Evolutionary conservation across 1,139 yeast genomes (phyloP), one percentile per base, ranked within the genome.

Genomic region (Yamadazyma taylorii): DNA sequence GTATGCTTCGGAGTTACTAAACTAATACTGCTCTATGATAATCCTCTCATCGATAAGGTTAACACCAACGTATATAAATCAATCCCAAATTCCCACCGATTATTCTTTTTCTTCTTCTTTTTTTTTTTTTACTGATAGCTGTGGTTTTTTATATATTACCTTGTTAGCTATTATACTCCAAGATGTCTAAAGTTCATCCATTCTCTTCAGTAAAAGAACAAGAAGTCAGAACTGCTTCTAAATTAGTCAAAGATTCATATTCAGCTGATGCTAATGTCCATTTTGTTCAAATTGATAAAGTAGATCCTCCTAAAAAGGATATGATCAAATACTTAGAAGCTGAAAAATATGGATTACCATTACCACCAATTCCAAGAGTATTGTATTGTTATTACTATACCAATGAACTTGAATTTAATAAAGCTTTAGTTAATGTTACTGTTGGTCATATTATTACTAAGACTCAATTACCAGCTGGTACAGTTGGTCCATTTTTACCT

Each of bases 231-330:
- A 61, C 70, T 46, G 81, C 90, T 30, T 65, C 86, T 35, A 78
- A 78, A 60, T 70, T 81, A 42, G 64, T 82, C 60, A 81, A 81
- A 60, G 82, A 78, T 55, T 61, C 79, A 40, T 66, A 77, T 46
- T 63, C 73, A 17, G 74, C 76, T 6, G 48, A 56, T 17, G 75
- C 65, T 38, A 55, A 65, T 40, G 75, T 85, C 34, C 90, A 83
- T 61, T 83, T 86, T 63, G 78, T 81, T 50, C 86, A 79, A 55
- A 68, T 85, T 39, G 92, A 85, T 55, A 75, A 80, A 53, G 60
- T 79, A 40, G 95, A 87, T 56, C 95, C 96, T 24, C 94, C 95
- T 45, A 87, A 87, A 73, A 68, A 77, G 51, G 79, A 75, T 48
- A 81, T 87, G 83, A 60, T 80, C 43, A 77, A 73, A 50, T 85